Base-by-base conservation (phyloP, 257 asterid genomes). In the Hygrophila difformis region DNA sequence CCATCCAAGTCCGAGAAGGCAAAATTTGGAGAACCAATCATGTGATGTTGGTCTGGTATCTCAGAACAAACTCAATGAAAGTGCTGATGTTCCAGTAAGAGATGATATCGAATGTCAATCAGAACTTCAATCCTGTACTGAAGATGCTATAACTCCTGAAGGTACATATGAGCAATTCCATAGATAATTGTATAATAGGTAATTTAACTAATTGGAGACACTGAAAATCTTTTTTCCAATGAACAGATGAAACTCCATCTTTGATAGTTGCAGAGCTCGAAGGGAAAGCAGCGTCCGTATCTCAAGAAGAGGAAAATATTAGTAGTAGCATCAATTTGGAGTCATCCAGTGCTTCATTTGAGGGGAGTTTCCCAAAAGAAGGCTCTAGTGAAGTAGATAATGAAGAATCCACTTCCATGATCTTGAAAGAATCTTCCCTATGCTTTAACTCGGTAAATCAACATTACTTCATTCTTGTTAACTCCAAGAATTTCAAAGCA, bases 391-490 rank as follows among this genome's bases (percentile, higher is more conserved):
- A 59, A 36, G 64, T 44, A 48, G 66, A 48, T 21, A 35, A 48
- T 53, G 70, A 66, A 54, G 80, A 73, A 61, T 60, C n/a, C 26
- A 42, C 51, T 55, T 38, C 59, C 13, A 49, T 19, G 35, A 17
- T 49, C 35, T 36, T 41, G 26, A 23, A 54, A n/a, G 70, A 65
- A 19, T 31, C 60, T 56, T 40, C 57, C 17, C 56, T 49, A 12
- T 18, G 60, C 57, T 56, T 42, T 39, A 50, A 71, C 63, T 54
- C 29, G 73, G 95, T 84, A 70, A 68, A 57, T 46, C 19, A 17
- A 35, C 0, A 9, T 41, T 63, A 16, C 35, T 48, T 40, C 17
- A 2, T 45, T 34, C 45, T 56, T 67, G 16, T 21, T 55, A 13
- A 16, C 14, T 42, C 5, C 17, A 49, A 39, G 18, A 26, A 29